phyloP scores from a whole-genome alignment of 202 grass and related monocot genomes.

The Dendrocalamus latiflorus region DNA sequence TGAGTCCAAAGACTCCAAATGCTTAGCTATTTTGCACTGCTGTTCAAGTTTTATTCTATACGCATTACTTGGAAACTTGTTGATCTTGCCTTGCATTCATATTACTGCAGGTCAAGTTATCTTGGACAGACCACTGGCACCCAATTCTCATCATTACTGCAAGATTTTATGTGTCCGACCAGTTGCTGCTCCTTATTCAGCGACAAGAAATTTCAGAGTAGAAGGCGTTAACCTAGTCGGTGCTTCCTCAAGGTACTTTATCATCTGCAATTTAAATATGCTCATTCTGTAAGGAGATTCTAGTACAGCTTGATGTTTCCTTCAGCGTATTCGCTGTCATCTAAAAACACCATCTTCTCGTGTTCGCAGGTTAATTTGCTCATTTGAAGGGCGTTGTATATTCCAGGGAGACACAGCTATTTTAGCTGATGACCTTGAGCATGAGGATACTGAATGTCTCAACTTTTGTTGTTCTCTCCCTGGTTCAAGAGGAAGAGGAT shows the following conservation, averaged over 20 bases:
- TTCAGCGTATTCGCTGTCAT: slow-evolving; percentile 10
- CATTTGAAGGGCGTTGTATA: slow-evolving; percentile 68
- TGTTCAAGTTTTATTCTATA: slow-evolving; percentile 20
- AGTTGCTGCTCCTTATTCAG: slow-evolving; percentile 64
- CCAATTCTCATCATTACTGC: slow-evolving; percentile 48
- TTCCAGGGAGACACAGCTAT: slow-evolving; percentile 60
- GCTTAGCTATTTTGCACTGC: background rate
- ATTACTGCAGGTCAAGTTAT: slow-evolving; percentile 64
- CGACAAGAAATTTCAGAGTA: slow-evolving; percentile 54
- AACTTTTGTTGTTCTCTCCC: slow-evolving; percentile 68
- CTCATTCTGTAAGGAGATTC: slow-evolving; percentile 13
- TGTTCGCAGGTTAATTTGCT: slow-evolving; percentile 77
- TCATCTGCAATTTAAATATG: background rate
- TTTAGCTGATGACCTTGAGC: slow-evolving; percentile 33
- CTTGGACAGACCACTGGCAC: slow-evolving; percentile 62
- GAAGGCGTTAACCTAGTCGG: slow-evolving; percentile 69
- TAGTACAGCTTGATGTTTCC: background rate
- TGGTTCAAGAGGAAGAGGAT: slow-evolving; percentile 86
- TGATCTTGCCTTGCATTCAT: slow-evolving; percentile 23
- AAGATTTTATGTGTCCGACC: slow-evolving; percentile 71
- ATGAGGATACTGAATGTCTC: slow-evolving; percentile 42
- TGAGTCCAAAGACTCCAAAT: slow-evolving; percentile 39
- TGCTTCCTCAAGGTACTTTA: slow-evolving; percentile 59
- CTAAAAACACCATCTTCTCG: slow-evolving; percentile 2
- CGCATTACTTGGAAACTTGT: background rate